These are phyloP conservation scores for Neoboletus brunneissimus DNA, from an alignment of 768 basidiomycete species.

Conservation along the genomic window DNA sequence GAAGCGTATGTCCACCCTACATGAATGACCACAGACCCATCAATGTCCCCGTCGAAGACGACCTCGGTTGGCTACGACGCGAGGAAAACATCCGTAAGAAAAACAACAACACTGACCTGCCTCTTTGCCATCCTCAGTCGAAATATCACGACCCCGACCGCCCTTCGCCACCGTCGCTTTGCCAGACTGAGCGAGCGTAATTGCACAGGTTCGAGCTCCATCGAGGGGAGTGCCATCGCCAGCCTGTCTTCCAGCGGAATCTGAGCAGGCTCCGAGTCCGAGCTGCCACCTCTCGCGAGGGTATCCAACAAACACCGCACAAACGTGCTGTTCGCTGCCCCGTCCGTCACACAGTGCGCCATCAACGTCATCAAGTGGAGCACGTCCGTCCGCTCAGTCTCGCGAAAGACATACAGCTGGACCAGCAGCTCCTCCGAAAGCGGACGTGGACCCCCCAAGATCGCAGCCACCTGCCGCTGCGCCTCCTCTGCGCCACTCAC, in stretches of 20 bases:
- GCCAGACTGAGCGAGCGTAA: slow-evolving; percentile 32
- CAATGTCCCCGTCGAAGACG: neutral
- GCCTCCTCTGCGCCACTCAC: slow-evolving; percentile 38
- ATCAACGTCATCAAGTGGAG: slow-evolving; percentile 44
- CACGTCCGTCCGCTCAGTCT: slow-evolving; percentile 30
- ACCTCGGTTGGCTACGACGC: neutral
- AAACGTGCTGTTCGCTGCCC: slow-evolving; percentile 41
- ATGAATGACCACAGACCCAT: neutral
- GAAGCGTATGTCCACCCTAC: slow-evolving; percentile 59
- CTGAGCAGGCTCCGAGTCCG: slow-evolving; percentile 2
- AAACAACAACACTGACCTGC: slow-evolving; percentile 31
- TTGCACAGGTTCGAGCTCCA: slow-evolving; percentile 35
- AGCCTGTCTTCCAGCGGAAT: slow-evolving; percentile 40
- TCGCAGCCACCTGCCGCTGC: slow-evolving; percentile 21
- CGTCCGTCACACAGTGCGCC: slow-evolving; percentile 53
- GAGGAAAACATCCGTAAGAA: neutral
- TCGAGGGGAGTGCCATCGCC: slow-evolving; percentile 38
- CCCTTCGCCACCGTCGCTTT: slow-evolving; percentile 44
- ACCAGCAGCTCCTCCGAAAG: slow-evolving; percentile 45
- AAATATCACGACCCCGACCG: slow-evolving; percentile 39
- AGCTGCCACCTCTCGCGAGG: slow-evolving; percentile 20
- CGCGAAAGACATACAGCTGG: slow-evolving; percentile 41
- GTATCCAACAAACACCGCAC: slow-evolving; percentile 45
- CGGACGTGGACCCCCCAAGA: slow-evolving; percentile 34
- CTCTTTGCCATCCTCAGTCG: slow-evolving; percentile 32